A percentile compares a stretch with the other conserved stretches of the same genome.
Evolutionary conservation across 2,329 filamentous ascomycete genomes (phyloP).

Genomic region (Botrytis elliptica): DNA sequence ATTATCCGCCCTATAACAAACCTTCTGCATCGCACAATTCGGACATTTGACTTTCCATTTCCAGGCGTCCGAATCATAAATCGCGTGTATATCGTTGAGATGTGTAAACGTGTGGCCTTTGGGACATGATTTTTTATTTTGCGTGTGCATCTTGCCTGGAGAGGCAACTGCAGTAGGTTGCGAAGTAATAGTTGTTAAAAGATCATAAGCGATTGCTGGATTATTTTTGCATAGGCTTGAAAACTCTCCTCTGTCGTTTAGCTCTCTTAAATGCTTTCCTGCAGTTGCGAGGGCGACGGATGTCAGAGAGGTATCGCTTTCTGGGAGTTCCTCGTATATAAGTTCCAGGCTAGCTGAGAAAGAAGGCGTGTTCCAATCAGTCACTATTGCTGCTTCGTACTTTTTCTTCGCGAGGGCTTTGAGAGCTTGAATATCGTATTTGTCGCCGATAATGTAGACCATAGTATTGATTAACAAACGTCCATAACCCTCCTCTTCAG

Average conservation of each 20-base stretch:
- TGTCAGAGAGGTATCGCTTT: constrained; percentile 15
- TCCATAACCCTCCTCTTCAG: not conserved
- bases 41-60: constrained; percentile 1
- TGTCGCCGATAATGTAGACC: constrained; percentile 23
- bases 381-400: constrained; percentile 3
- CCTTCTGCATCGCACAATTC: constrained; percentile 9
- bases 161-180: not conserved
- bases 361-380: constrained; percentile 6
- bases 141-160: not conserved
- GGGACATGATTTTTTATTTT: not conserved
- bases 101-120: not conserved
- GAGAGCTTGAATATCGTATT: constrained; percentile 22
- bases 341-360: constrained; percentile 4
- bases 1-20: not conserved
- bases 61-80: not conserved
- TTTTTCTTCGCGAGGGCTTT: constrained; percentile 19
- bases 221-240: constrained; percentile 6
- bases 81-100: not conserved
- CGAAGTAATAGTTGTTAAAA: not conserved
- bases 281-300: constrained; percentile 9
- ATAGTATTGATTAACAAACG: constrained; percentile 13
- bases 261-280: not conserved
- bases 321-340: constrained; percentile 16
- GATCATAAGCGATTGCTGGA: constrained; percentile 15
- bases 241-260: constrained; percentile 14